Conservation (phyloP, 192 early-diverging fungal genomes). For the Phlyctochytrium arcticum region DNA sequence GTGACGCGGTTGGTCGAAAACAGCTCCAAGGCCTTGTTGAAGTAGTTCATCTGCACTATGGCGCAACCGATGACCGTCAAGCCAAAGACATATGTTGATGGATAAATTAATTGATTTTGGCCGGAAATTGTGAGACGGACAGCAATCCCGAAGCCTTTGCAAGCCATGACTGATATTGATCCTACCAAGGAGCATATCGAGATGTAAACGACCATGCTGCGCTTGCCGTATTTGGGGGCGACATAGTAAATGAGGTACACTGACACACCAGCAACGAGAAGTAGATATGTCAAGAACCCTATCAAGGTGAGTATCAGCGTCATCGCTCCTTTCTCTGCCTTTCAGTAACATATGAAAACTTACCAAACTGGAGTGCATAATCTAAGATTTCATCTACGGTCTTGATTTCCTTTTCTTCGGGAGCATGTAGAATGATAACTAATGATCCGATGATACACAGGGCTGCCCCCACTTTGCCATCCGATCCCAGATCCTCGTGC, state of each 20-base stretch:
- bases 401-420: conserved; percentile 73
- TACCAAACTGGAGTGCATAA: conserved; percentile 74
- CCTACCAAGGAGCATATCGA: conserved; percentile 97
- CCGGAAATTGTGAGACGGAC: conserved; percentile 89
- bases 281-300: conserved; percentile 80
- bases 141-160: conserved; percentile 92
- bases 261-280: conserved; percentile 59
- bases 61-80: conserved; percentile 75
- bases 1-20: conserved; percentile 78
- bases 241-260: conserved; percentile 77
- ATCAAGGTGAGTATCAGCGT: too few relatives aligned
- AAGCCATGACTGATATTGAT: conserved; percentile 80
- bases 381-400: conserved; percentile 80
- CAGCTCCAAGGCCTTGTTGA: conserved; percentile 92
- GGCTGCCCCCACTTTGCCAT: conserved; percentile 85
- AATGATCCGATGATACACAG: conserved; percentile 86
- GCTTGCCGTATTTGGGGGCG: conserved; percentile 75
- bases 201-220: conserved; percentile 81
- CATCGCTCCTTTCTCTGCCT: too few relatives aligned
- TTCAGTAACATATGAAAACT: conserved; percentile 6
- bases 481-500: conserved; percentile 74
- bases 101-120: conserved; percentile 84
- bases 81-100: conserved; percentile 86
- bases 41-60: conserved; percentile 96
- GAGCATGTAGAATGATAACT: conserved; percentile 78